Evolutionary conservation across 1,284 basidiomycete species (phyloP).

Genomic region (Trichosporon sp.): DNA sequence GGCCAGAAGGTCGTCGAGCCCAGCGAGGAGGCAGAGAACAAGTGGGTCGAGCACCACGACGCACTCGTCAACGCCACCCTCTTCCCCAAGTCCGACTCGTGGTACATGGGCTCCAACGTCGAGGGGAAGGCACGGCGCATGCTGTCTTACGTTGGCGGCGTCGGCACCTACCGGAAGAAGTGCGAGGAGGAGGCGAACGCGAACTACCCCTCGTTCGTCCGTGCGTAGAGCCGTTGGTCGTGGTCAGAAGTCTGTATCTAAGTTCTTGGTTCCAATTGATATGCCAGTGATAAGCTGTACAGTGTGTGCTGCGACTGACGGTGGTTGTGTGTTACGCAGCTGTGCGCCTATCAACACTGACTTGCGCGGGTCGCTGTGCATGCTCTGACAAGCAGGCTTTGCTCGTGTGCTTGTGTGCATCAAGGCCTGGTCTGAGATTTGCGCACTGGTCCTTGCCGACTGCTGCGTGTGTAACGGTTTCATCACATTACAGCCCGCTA

Average conservation of each 20-base stretch:
- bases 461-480: neutral
- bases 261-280: neutral
- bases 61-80: conserved; percentile 12
- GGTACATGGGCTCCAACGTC: conserved; percentile 21
- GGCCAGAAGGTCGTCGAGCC: conserved; percentile 13
- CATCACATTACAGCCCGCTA: neutral
- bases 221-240: neutral
- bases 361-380: no score
- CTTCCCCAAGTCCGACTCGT: conserved; percentile 13
- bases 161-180: conserved; percentile 13
- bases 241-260: neutral
- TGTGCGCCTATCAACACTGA: no score
- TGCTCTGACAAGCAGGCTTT: no score
- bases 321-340: no score
- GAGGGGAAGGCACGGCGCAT: conserved; percentile 17
- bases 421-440: no score
- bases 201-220: conserved; percentile 14
- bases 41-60: conserved; percentile 18
- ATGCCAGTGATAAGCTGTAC: neutral
- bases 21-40: conserved; percentile 10
- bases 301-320: no score
- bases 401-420: no score
- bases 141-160: conserved; percentile 17
- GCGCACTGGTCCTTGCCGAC: neutral
- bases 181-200: conserved; percentile 14